phyloP scores from a whole-genome alignment of 768 basidiomycete species.

The Leccinum rimulosum region DNA sequence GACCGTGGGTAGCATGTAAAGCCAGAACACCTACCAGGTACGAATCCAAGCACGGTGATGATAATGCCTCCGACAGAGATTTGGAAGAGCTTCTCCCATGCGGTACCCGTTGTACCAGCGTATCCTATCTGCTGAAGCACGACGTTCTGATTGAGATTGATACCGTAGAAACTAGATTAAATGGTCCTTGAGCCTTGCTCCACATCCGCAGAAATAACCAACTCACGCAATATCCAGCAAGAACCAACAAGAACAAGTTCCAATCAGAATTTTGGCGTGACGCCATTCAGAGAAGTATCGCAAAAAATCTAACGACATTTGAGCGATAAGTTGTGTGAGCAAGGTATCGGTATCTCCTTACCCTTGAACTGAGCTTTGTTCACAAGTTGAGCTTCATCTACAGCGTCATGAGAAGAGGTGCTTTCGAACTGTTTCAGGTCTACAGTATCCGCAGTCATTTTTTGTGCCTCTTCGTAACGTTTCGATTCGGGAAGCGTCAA shows the following conservation, averaged over 20 bases:
- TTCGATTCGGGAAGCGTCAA: constrained; percentile 70
- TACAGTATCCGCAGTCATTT: constrained; percentile 24
- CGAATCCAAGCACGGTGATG: constrained; percentile 72
- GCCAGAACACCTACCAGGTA: constrained; percentile 50
- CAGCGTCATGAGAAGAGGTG: not conserved
- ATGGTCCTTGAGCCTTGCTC: not conserved
- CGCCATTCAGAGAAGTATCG: constrained; percentile 72
- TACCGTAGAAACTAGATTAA: constrained; percentile 64
- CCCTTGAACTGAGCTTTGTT: constrained; percentile 55
- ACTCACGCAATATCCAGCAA: constrained; percentile 65
- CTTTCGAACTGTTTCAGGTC: constrained; percentile 34
- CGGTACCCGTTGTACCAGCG: constrained; percentile 51
- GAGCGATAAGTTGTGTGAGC: not conserved
- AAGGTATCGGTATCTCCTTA: constrained; percentile 10
- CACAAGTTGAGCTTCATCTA: constrained; percentile 19
- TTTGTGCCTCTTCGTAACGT: constrained; percentile 47
- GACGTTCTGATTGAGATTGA: constrained; percentile 72
- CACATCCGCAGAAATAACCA: not conserved
- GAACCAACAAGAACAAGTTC: constrained; percentile 72
- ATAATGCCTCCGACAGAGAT: constrained; percentile 67
- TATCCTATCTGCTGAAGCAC: constrained; percentile 75
- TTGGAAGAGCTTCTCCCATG: constrained; percentile 67
- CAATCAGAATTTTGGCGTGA: constrained; percentile 64
- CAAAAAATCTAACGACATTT: constrained; percentile 48
- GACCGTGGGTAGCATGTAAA: not conserved